Evolutionary conservation across 2,329 filamentous ascomycete species (phyloP).

Genomic region (Calonectria henricotiae): DNA sequence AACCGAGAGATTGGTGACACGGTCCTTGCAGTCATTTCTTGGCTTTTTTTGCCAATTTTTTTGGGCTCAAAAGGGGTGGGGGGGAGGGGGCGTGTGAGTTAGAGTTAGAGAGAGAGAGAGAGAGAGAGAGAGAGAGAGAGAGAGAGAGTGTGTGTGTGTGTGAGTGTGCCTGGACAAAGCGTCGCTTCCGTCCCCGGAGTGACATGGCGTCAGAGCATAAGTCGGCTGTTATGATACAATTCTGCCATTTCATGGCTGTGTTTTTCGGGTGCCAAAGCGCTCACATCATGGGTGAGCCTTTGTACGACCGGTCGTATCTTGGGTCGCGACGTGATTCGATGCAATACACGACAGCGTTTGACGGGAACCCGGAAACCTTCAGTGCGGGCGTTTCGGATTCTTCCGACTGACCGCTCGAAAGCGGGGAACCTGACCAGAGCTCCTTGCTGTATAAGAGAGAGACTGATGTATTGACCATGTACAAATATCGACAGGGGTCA

Average conservation of each 20-base stretch:
- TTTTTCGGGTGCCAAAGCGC: not conserved
- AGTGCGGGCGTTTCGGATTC: slow-evolving; percentile 23
- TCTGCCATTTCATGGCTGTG: not conserved
- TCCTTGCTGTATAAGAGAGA: slow-evolving; percentile 2
- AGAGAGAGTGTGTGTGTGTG: too few relatives aligned
- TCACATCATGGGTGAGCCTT: not conserved
- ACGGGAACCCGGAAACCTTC: slow-evolving; percentile 23
- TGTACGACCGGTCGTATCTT: not conserved
- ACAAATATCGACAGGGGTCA: not conserved
- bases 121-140: not conserved
- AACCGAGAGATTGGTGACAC: slow-evolving; percentile 5
- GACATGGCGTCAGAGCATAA: slow-evolving; percentile 8
- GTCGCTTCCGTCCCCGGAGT: not conserved
- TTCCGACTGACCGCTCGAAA: slow-evolving; percentile 17
- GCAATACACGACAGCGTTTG: slow-evolving; percentile 20
- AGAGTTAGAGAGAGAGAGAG: not conserved
- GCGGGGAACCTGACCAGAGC: slow-evolving; percentile 8
- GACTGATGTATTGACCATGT: not conserved
- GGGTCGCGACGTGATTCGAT: not conserved
- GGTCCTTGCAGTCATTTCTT: not conserved
- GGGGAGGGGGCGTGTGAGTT: not conserved
- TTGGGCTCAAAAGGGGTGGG: not conserved
- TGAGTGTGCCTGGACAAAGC: slow-evolving; percentile 6
- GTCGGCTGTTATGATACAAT: slow-evolving; percentile 7
- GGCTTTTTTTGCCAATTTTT: not conserved